phyloP scores from a whole-genome alignment of 805 yeast species.

The Torulaspora franciscae region DNA sequence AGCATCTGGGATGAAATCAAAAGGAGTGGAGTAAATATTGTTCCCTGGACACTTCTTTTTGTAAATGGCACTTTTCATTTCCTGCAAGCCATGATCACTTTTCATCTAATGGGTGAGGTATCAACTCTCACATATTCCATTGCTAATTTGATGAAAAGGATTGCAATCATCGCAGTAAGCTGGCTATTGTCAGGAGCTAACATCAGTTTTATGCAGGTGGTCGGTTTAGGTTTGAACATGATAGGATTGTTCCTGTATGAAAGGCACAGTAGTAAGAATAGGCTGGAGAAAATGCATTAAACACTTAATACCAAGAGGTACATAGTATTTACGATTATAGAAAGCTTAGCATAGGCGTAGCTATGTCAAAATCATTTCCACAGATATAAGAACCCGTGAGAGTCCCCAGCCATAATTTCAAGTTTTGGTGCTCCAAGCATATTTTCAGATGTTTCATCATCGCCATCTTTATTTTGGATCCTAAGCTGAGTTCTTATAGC shows the following conservation, averaged over 20 bases:
- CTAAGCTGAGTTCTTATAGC: constrained; percentile 14
- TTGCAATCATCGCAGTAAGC: constrained; percentile 76
- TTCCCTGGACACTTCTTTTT: constrained; percentile 49
- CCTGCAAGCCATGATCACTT: constrained; percentile 72
- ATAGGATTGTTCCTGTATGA: constrained; percentile 60
- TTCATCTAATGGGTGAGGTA: constrained; percentile 71
- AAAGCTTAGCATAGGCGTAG: background rate
- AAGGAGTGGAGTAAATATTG: constrained; percentile 25
- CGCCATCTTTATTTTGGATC: constrained; percentile 8
- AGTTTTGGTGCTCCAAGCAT: constrained; percentile 33
- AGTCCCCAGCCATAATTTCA: constrained; percentile 51
- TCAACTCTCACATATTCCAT: constrained; percentile 84
- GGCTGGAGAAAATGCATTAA: constrained; percentile 5
- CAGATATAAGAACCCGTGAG: constrained; percentile 46
- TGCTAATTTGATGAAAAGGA: constrained; percentile 82
- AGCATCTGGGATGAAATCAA: constrained; percentile 22
- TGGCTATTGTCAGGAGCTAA: constrained; percentile 56
- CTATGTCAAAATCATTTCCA: constrained; percentile 36
- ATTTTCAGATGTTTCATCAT: constrained; percentile 1
- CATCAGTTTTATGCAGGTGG: constrained; percentile 43
- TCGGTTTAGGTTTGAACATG: constrained; percentile 50
- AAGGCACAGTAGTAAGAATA: constrained; percentile 34
- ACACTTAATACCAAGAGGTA: background rate
- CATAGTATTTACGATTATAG: background rate
- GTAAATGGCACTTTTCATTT: constrained; percentile 75